Base-by-base conservation (phyloP, 2,329 filamentous ascomycete genomes). In the Trichoderma brevicompactum region DNA sequence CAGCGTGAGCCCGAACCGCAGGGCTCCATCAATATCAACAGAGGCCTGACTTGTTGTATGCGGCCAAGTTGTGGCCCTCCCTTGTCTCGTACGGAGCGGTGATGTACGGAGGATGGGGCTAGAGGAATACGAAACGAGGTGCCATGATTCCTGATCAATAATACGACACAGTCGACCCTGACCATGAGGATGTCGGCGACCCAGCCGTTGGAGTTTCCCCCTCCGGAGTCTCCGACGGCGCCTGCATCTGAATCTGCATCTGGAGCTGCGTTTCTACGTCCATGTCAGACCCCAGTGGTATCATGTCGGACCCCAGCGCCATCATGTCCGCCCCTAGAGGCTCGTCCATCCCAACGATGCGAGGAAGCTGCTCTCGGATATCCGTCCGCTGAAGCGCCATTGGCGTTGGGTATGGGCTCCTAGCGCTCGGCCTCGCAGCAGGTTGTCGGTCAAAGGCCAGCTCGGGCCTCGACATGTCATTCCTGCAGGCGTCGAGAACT, bases 401-500 rank as follows among this genome's bases (percentile, higher is more conserved):
- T 40, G 62, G 62, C n/a, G 43, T 64, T n/a, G 62, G 62, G n/a
- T 64, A 58, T 6, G 62, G 62, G 36, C 52, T 58, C 32, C 62
- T 64, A 17, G 43, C 19, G 43, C 50, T 32, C 23, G 52, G 43
- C 5, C 62, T 46, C 43, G 52, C 40, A 8, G 53, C 53, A 6
- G 62, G 13, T 23, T 52, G 36, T 43, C 52, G 62, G 43, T 41
- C 53, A 28, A 62, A 62, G 17, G 58, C 46, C 23, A 36, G 36
- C 23, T 52, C 48, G 48, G 58, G 12, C 7, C 50, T 32, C 7
- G 62, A 23, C 34, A 50, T 50, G 44, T 64, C 62, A 36, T 58
- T 46, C 23, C 43, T 64, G 43, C 62, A 64, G 28, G 44, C 52
- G 19, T 56, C 62, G 36, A 64, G 34, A 15, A 34, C 38, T 10